Evolutionary conservation across 2,329 filamentous ascomycete species (phyloP).

Genomic region (Ophiostoma perfectum): DNA sequence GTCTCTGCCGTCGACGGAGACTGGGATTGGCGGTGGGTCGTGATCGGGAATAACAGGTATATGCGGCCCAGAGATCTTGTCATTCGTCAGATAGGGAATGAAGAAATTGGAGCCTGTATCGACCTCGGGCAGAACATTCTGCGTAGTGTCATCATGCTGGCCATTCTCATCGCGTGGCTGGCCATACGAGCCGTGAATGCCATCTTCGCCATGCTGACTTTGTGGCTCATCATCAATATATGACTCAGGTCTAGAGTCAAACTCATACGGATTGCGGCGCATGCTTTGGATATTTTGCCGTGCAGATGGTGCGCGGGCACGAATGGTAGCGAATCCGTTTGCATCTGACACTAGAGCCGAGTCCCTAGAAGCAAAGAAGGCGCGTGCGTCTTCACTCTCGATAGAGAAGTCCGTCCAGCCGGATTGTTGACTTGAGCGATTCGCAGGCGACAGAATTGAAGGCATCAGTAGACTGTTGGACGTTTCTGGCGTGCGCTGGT

Average conservation of each 20-base stretch:
- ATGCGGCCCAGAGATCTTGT: constrained; percentile 23
- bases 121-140: constrained; percentile 43
- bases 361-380: constrained; percentile 23
- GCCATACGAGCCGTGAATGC: neutral
- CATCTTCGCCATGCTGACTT: constrained; percentile 21
- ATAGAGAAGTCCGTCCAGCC: constrained; percentile 58
- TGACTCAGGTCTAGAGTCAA: constrained; percentile 32
- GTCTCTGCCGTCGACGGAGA: constrained; percentile 21
- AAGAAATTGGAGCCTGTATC: constrained; percentile 49
- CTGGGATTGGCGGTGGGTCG: constrained; percentile 47
- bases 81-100: constrained; percentile 42
- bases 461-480: constrained; percentile 46
- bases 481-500: constrained; percentile 36
- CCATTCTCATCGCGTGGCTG: neutral
- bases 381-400: constrained; percentile 45
- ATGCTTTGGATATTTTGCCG: neutral
- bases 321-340: constrained; percentile 18
- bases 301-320: constrained; percentile 13
- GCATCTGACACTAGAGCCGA: constrained; percentile 3
- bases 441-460: constrained; percentile 38
- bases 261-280: constrained; percentile 20
- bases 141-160: constrained; percentile 16
- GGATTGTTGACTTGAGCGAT: constrained; percentile 51
- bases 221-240: constrained; percentile 10
- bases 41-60: constrained; percentile 41